phyloP scores from a whole-genome alignment of 495 filamentous ascomycete species.

The Mytilinidion resinicola region DNA sequence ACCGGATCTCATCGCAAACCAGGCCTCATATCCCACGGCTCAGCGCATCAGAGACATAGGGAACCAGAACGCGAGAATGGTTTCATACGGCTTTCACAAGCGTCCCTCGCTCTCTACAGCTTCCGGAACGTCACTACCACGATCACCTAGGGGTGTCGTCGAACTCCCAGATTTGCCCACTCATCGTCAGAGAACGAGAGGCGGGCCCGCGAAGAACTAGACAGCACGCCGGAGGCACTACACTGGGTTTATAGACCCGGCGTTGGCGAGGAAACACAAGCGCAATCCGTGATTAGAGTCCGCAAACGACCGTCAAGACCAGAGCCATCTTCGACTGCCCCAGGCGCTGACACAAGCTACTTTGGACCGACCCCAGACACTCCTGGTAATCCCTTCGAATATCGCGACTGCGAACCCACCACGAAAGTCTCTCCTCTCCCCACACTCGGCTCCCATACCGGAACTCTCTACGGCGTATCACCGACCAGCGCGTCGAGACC shows the following conservation, averaged over 20 bases:
- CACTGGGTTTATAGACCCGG: conserved; percentile 38
- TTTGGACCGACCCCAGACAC: neutral
- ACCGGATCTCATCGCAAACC: too few species aligned
- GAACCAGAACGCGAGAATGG: too few species aligned
- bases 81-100: too few species aligned
- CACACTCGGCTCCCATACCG: neutral
- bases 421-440: neutral
- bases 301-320: conserved; percentile 30
- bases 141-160: conserved; percentile 39
- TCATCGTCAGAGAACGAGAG: conserved; percentile 11
- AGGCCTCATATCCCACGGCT: too few species aligned
- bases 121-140: conserved; percentile 41
- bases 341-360: conserved; percentile 7
- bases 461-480: conserved; percentile 16
- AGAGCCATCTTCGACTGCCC: conserved; percentile 16
- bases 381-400: conserved; percentile 7
- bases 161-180: conserved; percentile 25
- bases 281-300: conserved; percentile 38
- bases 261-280: conserved; percentile 38
- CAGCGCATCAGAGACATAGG: too few species aligned
- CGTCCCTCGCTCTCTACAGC: conserved; percentile 44
- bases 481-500: conserved; percentile 19
- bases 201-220: conserved; percentile 31
- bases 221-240: conserved; percentile 27
- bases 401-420: neutral